These are phyloP conservation scores for Pneumocystis murina DNA, from an alignment of 1,139 yeast species.

Conservation along the genomic window DNA sequence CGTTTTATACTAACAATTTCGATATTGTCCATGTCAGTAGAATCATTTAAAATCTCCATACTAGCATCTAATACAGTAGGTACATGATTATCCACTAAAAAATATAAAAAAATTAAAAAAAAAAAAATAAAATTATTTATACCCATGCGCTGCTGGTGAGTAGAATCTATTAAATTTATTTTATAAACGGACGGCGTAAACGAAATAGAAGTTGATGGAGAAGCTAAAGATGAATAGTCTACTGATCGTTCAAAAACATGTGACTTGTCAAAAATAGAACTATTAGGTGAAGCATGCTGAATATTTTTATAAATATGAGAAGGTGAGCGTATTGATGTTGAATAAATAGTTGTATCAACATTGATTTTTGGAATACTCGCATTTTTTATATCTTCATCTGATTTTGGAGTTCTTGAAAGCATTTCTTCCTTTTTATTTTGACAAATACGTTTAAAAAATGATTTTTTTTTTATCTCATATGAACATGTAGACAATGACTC, in stretches of 20 bases:
- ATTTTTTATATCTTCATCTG: neutral
- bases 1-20: conserved; percentile 7
- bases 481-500: neutral
- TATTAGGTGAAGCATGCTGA: neutral
- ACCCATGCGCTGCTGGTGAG: neutral
- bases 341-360: neutral
- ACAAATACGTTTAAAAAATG: neutral
- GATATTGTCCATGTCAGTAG: conserved; percentile 7
- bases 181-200: neutral
- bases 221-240: neutral
- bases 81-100: conserved; percentile 8
- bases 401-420: neutral
- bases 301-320: neutral
- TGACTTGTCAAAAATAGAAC: neutral
- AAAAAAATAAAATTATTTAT: neutral
- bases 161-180: neutral
- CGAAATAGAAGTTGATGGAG: neutral
- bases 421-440: neutral
- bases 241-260: neutral
- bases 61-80: conserved; percentile 11
- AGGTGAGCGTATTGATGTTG: neutral
- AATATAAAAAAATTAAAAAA: neutral
- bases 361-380: neutral
- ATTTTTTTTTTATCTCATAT: neutral
- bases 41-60: conserved; percentile 8